A percentile compares a stretch with the other conserved stretches of the same genome.
These are phyloP conservation scores for Ceratocystis smalleyi DNA, from an alignment of 2,329 filamentous ascomycete species.

Conservation along the genomic window DNA sequence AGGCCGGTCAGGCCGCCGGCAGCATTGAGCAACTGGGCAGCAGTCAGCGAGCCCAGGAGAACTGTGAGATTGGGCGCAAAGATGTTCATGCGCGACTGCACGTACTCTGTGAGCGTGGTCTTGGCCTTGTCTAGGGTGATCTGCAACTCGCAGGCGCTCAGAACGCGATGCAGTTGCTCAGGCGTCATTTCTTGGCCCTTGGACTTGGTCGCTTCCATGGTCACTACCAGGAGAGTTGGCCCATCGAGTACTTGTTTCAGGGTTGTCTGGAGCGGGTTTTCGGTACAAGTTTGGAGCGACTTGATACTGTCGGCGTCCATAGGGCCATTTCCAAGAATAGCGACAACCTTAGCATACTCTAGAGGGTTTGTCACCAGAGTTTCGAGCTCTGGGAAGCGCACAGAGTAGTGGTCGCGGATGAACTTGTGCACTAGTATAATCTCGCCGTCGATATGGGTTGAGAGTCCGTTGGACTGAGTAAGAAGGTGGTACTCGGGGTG, in stretches of 20 bases:
- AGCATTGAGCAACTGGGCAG: constrained; percentile 90
- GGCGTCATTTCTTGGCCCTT: constrained; percentile 62
- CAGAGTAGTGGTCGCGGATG: constrained; percentile 87
- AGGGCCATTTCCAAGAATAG: constrained; percentile 82
- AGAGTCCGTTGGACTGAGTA: constrained; percentile 76
- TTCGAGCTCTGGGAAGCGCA: constrained; percentile 86
- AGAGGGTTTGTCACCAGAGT: constrained; percentile 77
- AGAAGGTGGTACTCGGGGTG: constrained; percentile 82
- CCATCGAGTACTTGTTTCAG: constrained; percentile 73
- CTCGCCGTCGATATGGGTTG: constrained; percentile 84
- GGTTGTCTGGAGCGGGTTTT: constrained; percentile 62
- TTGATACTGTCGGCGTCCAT: constrained; percentile 72
- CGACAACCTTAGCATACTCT: constrained; percentile 88
- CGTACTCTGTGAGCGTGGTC: constrained; percentile 74
- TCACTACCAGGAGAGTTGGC: constrained; percentile 86
- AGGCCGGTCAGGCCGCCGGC: constrained; percentile 77
- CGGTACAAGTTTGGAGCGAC: constrained; percentile 54
- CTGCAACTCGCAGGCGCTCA: constrained; percentile 71
- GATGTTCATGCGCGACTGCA: constrained; percentile 89
- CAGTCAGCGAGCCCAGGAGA: constrained; percentile 80
- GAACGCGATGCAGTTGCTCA: constrained; percentile 58
- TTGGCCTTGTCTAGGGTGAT: constrained; percentile 80
- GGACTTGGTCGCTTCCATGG: constrained; percentile 82
- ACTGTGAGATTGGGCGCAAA: constrained; percentile 90
- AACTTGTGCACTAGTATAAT: constrained; percentile 91